Evolutionary conservation across 1,284 basidiomycete genomes (phyloP).

Genomic region (Ganoderma lingzhi): DNA sequence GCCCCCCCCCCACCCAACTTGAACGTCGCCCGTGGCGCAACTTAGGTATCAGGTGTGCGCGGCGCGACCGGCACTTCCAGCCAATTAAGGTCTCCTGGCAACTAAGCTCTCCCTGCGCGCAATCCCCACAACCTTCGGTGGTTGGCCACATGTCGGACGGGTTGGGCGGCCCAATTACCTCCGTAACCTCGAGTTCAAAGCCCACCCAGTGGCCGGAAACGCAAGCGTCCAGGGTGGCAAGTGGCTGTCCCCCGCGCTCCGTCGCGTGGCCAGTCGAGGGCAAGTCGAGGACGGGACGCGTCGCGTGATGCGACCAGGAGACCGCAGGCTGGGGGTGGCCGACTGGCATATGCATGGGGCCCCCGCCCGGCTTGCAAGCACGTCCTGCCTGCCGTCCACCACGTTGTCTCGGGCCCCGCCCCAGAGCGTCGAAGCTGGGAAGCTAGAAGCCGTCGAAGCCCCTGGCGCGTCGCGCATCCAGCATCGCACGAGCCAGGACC

Average conservation of each 20-base stretch:
- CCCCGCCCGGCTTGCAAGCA: background rate
- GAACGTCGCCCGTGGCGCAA: background rate
- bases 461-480: background rate
- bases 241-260: conserved; percentile 1
- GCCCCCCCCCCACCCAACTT: background rate
- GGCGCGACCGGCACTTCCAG: background rate
- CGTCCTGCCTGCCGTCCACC: background rate
- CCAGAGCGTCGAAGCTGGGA: conserved; percentile 1
- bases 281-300: background rate
- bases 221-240: background rate
- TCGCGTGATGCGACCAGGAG: background rate
- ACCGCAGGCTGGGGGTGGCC: background rate
- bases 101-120: background rate
- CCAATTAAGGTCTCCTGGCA: background rate
- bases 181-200: background rate
- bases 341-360: background rate
- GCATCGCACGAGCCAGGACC: background rate
- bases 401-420: conserved; percentile 7
- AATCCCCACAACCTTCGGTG: background rate
- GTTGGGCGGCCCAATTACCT: background rate
- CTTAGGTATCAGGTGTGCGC: background rate
- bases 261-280: background rate
- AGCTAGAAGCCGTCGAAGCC: conserved; percentile 11
- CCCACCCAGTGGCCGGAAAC: background rate
- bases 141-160: background rate